Conservation (phyloP, 495 filamentous ascomycete genomes). For the Neurospora tetrasperma region DNA sequence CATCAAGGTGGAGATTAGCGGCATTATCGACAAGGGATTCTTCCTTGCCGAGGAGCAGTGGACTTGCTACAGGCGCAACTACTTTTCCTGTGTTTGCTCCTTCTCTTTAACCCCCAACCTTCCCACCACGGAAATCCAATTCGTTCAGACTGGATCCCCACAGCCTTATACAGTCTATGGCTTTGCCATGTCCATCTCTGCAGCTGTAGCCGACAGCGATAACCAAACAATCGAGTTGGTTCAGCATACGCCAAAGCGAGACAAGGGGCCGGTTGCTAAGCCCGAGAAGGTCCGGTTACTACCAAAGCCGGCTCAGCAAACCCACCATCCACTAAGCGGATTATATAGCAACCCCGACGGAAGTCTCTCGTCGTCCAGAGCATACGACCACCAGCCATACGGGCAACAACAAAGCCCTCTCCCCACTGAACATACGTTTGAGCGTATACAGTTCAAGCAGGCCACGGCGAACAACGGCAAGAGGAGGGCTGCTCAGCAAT, state of each 20-base stretch:
- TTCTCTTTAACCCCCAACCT: conserved; percentile 49
- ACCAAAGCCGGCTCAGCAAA: conserved; percentile 49
- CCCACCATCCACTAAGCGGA: conserved; percentile 30
- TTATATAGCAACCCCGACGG: conserved; percentile 23
- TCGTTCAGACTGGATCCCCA: conserved; percentile 23
- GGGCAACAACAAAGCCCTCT: conserved; percentile 31
- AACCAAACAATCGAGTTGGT: conserved; percentile 79
- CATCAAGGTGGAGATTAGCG: conserved; percentile 68
- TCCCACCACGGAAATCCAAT: conserved; percentile 30
- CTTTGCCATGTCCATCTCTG: conserved; percentile 81
- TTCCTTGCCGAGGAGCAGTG: conserved; percentile 78
- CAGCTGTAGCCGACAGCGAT: conserved; percentile 68
- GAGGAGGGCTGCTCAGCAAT: conserved; percentile 81
- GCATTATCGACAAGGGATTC: conserved; percentile 87
- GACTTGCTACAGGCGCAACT: conserved; percentile 95
- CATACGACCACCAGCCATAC: conserved; percentile 28
- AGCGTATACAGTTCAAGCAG: conserved; percentile 92
- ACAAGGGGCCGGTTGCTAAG: conserved; percentile 77
- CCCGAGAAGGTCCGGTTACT: conserved; percentile 62
- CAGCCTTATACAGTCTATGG: conserved; percentile 44
- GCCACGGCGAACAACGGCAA: conserved; percentile 97
- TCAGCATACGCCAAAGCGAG: conserved; percentile 90
- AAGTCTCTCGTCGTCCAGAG: conserved; percentile 28
- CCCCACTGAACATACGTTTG: conserved; percentile 60
- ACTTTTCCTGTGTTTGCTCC: conserved; percentile 80